phyloP scores from a whole-genome alignment of 306 rosid genomes.

The Lathyrus sativus region DNA sequence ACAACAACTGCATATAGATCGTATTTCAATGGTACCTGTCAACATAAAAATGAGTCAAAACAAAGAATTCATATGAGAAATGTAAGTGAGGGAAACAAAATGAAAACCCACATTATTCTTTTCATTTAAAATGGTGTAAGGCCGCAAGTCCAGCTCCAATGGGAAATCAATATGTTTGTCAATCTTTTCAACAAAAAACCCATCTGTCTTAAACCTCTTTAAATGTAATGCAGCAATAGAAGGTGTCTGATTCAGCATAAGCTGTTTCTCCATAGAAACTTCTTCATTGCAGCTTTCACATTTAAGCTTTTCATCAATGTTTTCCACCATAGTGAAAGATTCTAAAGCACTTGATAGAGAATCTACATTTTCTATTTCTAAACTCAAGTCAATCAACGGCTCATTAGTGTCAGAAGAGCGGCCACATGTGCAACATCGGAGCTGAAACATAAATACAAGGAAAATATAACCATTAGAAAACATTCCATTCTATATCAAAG shows the following conservation, averaged over 20 bases:
- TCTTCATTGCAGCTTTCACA: constrained; percentile 77
- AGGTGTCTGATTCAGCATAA: constrained; percentile 68
- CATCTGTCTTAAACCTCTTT: constrained; percentile 79
- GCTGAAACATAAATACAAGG: constrained; percentile 55
- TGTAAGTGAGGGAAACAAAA: background rate
- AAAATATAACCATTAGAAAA: constrained; percentile 11
- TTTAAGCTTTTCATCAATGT: constrained; percentile 61
- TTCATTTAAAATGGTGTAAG: constrained; percentile 50
- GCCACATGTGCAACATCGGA: constrained; percentile 72
- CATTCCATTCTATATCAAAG: background rate
- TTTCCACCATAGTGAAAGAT: constrained; percentile 82
- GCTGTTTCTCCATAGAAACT: constrained; percentile 75
- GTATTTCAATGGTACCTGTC: constrained; percentile 66
- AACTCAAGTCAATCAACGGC: constrained; percentile 79
- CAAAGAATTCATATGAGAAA: constrained; percentile 10
- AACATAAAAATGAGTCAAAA: constrained; percentile 33
- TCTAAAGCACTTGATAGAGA: constrained; percentile 66
- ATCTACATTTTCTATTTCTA: constrained; percentile 77
- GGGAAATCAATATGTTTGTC: constrained; percentile 80
- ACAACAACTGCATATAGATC: constrained; percentile 83
- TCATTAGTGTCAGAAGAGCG: constrained; percentile 68
- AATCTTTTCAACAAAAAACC: constrained; percentile 63
- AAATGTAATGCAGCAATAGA: constrained; percentile 77
- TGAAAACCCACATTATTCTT: constrained; percentile 54
- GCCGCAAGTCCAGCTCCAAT: constrained; percentile 73